A percentile compares a stretch with the other conserved stretches of the same genome.
Conservation (phyloP, 129 eudicot genomes). For the Chrysanthemum lavandulifolium region DNA sequence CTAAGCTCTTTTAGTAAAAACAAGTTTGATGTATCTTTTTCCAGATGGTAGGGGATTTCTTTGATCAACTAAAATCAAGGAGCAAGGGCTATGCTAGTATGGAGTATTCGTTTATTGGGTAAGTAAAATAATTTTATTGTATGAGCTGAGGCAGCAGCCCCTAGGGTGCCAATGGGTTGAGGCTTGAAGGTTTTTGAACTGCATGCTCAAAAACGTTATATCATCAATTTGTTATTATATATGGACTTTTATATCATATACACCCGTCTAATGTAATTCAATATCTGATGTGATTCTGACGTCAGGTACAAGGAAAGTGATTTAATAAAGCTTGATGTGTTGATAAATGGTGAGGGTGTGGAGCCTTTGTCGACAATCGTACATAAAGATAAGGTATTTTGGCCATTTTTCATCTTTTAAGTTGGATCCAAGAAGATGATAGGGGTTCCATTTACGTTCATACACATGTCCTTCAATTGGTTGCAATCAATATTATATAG, state of each 20-base stretch:
- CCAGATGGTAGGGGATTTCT: constrained; percentile 99
- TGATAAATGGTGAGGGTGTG: constrained; percentile 86
- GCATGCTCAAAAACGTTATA: background rate
- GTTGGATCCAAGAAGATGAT: constrained; percentile 9
- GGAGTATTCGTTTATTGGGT: constrained; percentile 96
- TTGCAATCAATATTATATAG: constrained; percentile 1
- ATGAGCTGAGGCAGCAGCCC: too few species aligned
- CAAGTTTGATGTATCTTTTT: constrained; percentile 13
- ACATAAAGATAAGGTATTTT: constrained; percentile 84
- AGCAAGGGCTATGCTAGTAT: constrained; percentile 99
- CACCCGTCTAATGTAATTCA: constrained; percentile 2
- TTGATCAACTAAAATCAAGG: constrained; percentile 97
- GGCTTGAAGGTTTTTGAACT: constrained; percentile 14
- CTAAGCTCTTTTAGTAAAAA: background rate
- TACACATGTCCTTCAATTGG: background rate
- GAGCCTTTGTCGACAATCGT: constrained; percentile 97
- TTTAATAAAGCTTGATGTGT: constrained; percentile 88
- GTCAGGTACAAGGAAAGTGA: constrained; percentile 80
- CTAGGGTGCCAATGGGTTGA: too few species aligned
- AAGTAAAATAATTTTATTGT: constrained; percentile 12
- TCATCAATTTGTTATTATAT: background rate
- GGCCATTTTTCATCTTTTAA: constrained; percentile 6
- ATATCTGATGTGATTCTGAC: constrained; percentile 11
- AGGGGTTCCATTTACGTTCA: background rate
- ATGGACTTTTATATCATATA: constrained; percentile 14